Percentiles rank a stretch among this genome's conserved stretches.
Conservation (phyloP, 352 stramenopile species). For the Phytophthora megakarya region DNA sequence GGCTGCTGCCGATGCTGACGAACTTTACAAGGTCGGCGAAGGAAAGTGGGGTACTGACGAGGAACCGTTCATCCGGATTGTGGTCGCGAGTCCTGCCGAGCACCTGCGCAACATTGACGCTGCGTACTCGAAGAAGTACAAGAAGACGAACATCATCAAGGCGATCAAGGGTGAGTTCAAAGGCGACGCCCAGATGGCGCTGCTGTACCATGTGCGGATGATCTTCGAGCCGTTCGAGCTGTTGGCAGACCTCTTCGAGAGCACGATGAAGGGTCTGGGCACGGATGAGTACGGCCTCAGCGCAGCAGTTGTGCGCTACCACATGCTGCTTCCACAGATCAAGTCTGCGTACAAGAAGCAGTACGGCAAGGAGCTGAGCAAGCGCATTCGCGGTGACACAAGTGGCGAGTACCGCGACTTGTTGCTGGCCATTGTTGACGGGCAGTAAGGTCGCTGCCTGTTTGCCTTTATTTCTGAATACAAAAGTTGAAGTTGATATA, state of each 20-base stretch:
- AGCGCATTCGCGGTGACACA: slow-evolving; percentile 70
- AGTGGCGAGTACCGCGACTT: slow-evolving; percentile 68
- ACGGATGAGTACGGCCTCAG: slow-evolving; percentile 68
- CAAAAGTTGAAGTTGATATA: neutral
- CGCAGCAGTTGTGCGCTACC: slow-evolving; percentile 71
- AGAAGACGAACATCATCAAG: slow-evolving; percentile 57
- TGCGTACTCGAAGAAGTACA: slow-evolving; percentile 62
- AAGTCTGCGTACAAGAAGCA: slow-evolving; percentile 68
- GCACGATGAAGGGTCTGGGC: slow-evolving; percentile 66
- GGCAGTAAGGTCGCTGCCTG: slow-evolving; percentile 9
- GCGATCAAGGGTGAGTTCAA: slow-evolving; percentile 67
- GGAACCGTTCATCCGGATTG: slow-evolving; percentile 54
- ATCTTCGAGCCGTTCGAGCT: slow-evolving; percentile 57
- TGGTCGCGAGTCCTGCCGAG: slow-evolving; percentile 45
- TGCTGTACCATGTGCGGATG: slow-evolving; percentile 54
- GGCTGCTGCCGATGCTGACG: slow-evolving; percentile 53
- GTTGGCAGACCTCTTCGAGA: slow-evolving; percentile 62
- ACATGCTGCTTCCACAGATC: slow-evolving; percentile 64
- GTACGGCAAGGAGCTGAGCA: slow-evolving; percentile 70
- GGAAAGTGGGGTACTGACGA: slow-evolving; percentile 69
- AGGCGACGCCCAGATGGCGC: slow-evolving; percentile 44
- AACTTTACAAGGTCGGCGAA: slow-evolving; percentile 71
- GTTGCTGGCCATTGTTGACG: slow-evolving; percentile 56
- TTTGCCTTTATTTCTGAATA: neutral
- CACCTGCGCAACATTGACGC: slow-evolving; percentile 51